These are phyloP conservation scores for Psilocybe azurescens DNA, from an alignment of 768 basidiomycete genomes.

Conservation along the genomic window DNA sequence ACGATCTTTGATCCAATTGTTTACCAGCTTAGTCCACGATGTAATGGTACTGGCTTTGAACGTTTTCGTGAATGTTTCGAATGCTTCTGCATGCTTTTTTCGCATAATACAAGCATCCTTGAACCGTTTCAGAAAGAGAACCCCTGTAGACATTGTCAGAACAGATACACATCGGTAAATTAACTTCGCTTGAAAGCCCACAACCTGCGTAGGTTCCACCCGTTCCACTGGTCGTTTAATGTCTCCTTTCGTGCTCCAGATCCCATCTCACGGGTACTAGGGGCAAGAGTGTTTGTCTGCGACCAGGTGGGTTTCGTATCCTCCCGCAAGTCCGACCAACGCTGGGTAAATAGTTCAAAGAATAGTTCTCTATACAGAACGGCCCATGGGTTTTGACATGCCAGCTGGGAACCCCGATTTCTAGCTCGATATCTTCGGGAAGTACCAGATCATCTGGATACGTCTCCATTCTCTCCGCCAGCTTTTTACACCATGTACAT, in stretches of 20 bases:
- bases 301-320: constrained; percentile 43
- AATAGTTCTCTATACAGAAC: constrained; percentile 33
- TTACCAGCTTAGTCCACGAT: constrained; percentile 13
- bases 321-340: constrained; percentile 33
- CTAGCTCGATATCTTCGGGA: neutral
- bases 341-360: constrained; percentile 32
- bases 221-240: constrained; percentile 41
- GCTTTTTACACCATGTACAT: constrained; percentile 19
- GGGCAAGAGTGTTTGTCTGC: constrained; percentile 31
- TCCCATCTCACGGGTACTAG: constrained; percentile 41
- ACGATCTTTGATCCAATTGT: constrained; percentile 9
- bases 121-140: neutral
- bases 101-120: constrained; percentile 14
- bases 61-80: constrained; percentile 3
- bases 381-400: constrained; percentile 39
- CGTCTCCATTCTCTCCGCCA: constrained; percentile 2
- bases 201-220: constrained; percentile 41
- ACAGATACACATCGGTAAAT: neutral
- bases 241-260: constrained; percentile 35
- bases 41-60: neutral
- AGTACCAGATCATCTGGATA: constrained; percentile 12
- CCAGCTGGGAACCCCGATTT: constrained; percentile 37
- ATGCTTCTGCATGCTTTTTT: constrained; percentile 4
- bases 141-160: neutral
- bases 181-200: constrained; percentile 22